A percentile compares a stretch with the other conserved stretches of the same genome.
phyloP scores from a whole-genome alignment of 1,284 basidiomycete genomes.

The Wallemia ichthyophaga region DNA sequence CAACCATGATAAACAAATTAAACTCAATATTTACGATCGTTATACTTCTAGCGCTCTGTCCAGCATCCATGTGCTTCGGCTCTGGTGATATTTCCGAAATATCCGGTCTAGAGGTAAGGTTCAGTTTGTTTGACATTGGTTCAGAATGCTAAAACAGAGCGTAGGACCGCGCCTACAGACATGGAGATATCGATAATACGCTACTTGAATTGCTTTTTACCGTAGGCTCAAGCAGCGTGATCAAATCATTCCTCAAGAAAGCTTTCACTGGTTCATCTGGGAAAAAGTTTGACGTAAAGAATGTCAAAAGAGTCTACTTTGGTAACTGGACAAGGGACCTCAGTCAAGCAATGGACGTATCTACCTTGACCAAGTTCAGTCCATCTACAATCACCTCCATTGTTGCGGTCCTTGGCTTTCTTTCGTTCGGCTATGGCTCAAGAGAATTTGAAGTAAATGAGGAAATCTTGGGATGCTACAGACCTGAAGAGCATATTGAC shows the following conservation, averaged over 20 bases:
- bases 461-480: not conserved
- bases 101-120: no score
- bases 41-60: no score
- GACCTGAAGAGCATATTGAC: not conserved
- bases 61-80: no score
- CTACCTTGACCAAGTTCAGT: not conserved
- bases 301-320: not conserved
- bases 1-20: no score
- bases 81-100: no score
- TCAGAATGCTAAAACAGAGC: no score
- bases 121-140: no score
- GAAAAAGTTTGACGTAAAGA: not conserved
- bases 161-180: not conserved
- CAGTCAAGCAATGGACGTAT: not conserved
- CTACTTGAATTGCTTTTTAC: not conserved
- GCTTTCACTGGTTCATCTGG: not conserved
- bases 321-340: not conserved
- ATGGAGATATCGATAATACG: not conserved
- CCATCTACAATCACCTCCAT: not conserved
- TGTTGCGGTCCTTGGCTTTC: not conserved
- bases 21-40: no score
- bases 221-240: not conserved
- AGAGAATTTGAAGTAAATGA: not conserved
- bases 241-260: not conserved
- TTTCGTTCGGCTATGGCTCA: not conserved